These are phyloP conservation scores for Monosporozyma siamensis DNA, from an alignment of 805 yeast species.

Conservation along the genomic window DNA sequence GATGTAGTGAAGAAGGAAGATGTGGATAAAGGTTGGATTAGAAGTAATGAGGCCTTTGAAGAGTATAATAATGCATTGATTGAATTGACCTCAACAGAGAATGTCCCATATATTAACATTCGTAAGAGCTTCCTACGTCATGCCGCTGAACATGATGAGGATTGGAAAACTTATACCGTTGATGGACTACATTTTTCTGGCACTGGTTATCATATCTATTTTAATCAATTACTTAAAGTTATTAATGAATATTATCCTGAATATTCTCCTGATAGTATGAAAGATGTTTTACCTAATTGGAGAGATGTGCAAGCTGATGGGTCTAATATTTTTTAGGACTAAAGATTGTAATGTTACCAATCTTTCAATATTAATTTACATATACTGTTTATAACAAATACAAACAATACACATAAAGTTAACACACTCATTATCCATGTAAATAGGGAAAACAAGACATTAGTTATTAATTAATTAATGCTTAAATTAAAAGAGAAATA, in stretches of 20 bases:
- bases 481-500: neutral
- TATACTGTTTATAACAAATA: too few relatives aligned
- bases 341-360: too few relatives aligned
- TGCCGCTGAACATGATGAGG: constrained; percentile 33
- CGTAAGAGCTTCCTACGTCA: constrained; percentile 36
- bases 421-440: too few relatives aligned
- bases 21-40: constrained; percentile 32
- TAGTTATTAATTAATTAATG: neutral
- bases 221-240: constrained; percentile 33
- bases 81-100: constrained; percentile 36
- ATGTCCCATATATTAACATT: constrained; percentile 51
- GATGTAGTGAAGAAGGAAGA: constrained; percentile 28
- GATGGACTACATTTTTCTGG: constrained; percentile 59
- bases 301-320: constrained; percentile 26
- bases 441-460: too few relatives aligned
- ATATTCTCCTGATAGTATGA: constrained; percentile 34
- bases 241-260: constrained; percentile 42
- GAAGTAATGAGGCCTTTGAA: constrained; percentile 39
- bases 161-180: constrained; percentile 34
- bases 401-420: too few relatives aligned
- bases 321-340: constrained; percentile 11
- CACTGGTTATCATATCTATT: constrained; percentile 43
- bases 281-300: constrained; percentile 35
- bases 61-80: constrained; percentile 44
- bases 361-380: too few relatives aligned